A percentile compares a stretch with the other conserved stretches of the same genome.
phyloP scores from a whole-genome alignment of 495 filamentous ascomycete species.

The Glutinoglossum americanum region DNA sequence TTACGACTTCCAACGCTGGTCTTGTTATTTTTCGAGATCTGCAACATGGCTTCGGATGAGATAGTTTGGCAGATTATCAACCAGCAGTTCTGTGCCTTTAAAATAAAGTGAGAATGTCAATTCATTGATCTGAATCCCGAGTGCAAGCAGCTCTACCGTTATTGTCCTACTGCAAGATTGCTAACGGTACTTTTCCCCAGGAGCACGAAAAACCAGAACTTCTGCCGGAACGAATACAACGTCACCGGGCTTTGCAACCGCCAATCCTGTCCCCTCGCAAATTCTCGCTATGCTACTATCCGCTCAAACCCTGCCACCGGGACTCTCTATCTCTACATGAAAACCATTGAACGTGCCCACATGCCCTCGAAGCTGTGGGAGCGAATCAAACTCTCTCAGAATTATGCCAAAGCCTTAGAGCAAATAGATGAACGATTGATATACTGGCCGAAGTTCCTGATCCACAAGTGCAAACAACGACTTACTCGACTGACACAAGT shows the following conservation, averaged over 20 bases:
- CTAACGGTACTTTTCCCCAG: conserved; percentile 19
- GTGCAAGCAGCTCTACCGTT: no score
- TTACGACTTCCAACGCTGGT: not conserved
- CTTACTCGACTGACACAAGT: conserved; percentile 89
- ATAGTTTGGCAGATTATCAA: conserved; percentile 95
- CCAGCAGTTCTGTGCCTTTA: conserved; percentile 92
- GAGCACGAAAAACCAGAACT: conserved; percentile 79
- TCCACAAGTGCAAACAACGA: conserved; percentile 96
- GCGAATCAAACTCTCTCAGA: conserved; percentile 67
- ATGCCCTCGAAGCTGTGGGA: conserved; percentile 90
- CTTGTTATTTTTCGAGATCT: not conserved
- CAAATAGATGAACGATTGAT: conserved; percentile 77
- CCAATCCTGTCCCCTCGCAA: conserved; percentile 87
- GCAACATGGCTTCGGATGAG: conserved; percentile 63
- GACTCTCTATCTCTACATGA: conserved; percentile 89
- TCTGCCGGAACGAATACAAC: conserved; percentile 92
- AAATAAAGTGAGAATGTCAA: conserved; percentile 51
- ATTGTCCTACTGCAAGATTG: not conserved
- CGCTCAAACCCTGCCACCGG: conserved; percentile 63
- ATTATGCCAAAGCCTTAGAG: conserved; percentile 71
- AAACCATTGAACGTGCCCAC: conserved; percentile 79
- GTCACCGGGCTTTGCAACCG: conserved; percentile 89
- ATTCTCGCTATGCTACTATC: conserved; percentile 86
- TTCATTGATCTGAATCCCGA: no score
- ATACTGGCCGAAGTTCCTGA: conserved; percentile 90